phyloP scores from a whole-genome alignment of 2,329 filamentous ascomycete genomes.

The Hypocreales sp. region DNA sequence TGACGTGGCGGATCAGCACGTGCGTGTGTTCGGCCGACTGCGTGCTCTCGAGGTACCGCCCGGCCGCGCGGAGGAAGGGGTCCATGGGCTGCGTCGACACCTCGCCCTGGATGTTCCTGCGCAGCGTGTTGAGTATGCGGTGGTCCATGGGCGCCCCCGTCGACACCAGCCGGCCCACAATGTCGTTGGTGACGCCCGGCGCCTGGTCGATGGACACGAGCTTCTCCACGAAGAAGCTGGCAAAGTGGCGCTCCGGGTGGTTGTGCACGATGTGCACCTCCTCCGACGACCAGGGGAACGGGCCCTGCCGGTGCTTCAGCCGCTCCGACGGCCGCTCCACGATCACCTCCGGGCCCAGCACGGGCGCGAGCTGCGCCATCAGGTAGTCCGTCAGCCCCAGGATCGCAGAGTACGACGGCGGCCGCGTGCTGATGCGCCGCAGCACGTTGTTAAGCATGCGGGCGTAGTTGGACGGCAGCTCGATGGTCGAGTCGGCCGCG shows the following conservation, averaged over 20 bases:
- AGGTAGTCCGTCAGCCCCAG: slow-evolving; percentile 33
- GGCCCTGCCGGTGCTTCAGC: slow-evolving; percentile 14
- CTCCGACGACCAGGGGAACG: slow-evolving; percentile 26
- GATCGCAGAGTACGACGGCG: slow-evolving; percentile 36
- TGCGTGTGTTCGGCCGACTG: slow-evolving; percentile 16
- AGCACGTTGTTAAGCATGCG: slow-evolving; percentile 36
- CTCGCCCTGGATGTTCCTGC: slow-evolving; percentile 34
- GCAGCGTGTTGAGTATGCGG: slow-evolving; percentile 36
- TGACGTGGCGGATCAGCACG: slow-evolving; percentile 26
- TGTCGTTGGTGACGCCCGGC: slow-evolving; percentile 29
- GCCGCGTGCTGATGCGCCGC: slow-evolving; percentile 31
- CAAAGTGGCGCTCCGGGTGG: slow-evolving; percentile 14
- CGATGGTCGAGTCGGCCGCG: slow-evolving; percentile 37
- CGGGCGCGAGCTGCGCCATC: slow-evolving; percentile 25
- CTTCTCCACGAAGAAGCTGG: slow-evolving; percentile 48
- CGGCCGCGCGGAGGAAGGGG: slow-evolving; percentile 42
- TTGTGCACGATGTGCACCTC: slow-evolving; percentile 31
- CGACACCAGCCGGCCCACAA: slow-evolving; percentile 42
- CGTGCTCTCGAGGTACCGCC: slow-evolving; percentile 33
- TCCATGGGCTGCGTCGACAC: slow-evolving; percentile 25
- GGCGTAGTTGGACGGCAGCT: slow-evolving; percentile 37
- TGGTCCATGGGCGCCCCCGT: slow-evolving; percentile 33
- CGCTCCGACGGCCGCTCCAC: slow-evolving; percentile 24
- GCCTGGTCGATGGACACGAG: slow-evolving; percentile 49
- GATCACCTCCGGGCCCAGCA: slow-evolving; percentile 17